A percentile compares a stretch with the other conserved stretches of the same genome.
Conservation (phyloP, 106 monocot species). For the Dactylorhiza incarnata region DNA sequence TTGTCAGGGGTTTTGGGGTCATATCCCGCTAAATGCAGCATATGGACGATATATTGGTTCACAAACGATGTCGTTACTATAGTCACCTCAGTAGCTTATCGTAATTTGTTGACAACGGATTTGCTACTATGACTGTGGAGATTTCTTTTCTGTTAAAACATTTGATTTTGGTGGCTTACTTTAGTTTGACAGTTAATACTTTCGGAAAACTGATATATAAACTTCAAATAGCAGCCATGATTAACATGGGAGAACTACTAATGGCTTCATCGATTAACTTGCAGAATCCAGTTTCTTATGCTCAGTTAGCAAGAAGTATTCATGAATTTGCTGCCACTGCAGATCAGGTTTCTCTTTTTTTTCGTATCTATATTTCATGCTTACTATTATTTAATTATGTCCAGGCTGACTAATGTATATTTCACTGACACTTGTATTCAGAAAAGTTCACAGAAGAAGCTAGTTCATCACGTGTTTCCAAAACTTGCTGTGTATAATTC, state of each 20-base stretch:
- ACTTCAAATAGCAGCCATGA: background rate
- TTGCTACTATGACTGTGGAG: background rate
- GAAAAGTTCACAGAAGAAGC: constrained; percentile 91
- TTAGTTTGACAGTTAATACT: background rate
- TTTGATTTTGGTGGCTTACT: background rate
- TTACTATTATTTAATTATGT: constrained; percentile 3
- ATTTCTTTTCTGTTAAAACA: background rate
- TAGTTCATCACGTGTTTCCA: constrained; percentile 84
- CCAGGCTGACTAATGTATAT: background rate
- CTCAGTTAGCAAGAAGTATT: constrained; percentile 79
- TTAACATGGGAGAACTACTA: background rate
- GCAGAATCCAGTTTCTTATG: constrained; percentile 80
- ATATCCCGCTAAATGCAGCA: background rate
- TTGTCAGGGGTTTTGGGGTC: background rate
- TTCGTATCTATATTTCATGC: background rate
- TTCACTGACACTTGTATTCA: constrained; percentile 17
- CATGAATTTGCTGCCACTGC: constrained; percentile 86
- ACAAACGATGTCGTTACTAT: background rate
- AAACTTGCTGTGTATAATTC: constrained; percentile 99
- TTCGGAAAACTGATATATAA: background rate
- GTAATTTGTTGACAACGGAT: background rate
- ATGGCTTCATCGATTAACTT: background rate
- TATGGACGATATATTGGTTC: background rate
- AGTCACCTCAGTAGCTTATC: background rate
- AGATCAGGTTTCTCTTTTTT: constrained; percentile 64